These are phyloP conservation scores for Eucommia ulmoides DNA, from an alignment of 257 asterid species.

Conservation along the genomic window DNA sequence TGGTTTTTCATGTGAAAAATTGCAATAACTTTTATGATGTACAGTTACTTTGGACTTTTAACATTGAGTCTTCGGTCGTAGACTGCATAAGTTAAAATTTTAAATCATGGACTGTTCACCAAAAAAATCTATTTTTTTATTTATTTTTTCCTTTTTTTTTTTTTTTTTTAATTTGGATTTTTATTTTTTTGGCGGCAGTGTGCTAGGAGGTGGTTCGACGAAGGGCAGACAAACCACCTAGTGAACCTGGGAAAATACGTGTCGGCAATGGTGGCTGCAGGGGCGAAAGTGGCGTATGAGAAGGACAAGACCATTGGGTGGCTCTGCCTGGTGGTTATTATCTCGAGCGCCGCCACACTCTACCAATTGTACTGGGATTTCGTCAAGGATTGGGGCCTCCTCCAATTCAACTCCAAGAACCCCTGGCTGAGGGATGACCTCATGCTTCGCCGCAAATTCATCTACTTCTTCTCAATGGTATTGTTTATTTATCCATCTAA, in stretches of 20 bases:
- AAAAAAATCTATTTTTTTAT: too few species aligned
- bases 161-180: too few species aligned
- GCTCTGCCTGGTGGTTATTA: conserved; percentile 50
- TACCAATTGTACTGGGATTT: conserved; percentile 94
- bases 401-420: conserved; percentile 66
- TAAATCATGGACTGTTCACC: too few species aligned
- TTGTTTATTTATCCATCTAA: background rate
- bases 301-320: conserved; percentile 59
- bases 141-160: too few species aligned
- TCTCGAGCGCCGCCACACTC: conserved; percentile 71
- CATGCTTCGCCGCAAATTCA: conserved; percentile 46
- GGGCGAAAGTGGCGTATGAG: conserved; percentile 89
- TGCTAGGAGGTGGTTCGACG: conserved; percentile 92
- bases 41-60: too few species aligned
- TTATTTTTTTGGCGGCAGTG: too few species aligned
- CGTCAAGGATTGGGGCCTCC: conserved; percentile 92
- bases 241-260: conserved; percentile 80
- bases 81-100: too few species aligned
- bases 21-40: too few species aligned
- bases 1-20: too few species aligned
- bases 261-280: conserved; percentile 95
- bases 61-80: too few species aligned
- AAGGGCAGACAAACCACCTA: conserved; percentile 79
- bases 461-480: conserved; percentile 87
- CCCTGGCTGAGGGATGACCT: conserved; percentile 92